Base-by-base conservation (phyloP, 441 rosid genomes). In the Erodium texanum region DNA sequence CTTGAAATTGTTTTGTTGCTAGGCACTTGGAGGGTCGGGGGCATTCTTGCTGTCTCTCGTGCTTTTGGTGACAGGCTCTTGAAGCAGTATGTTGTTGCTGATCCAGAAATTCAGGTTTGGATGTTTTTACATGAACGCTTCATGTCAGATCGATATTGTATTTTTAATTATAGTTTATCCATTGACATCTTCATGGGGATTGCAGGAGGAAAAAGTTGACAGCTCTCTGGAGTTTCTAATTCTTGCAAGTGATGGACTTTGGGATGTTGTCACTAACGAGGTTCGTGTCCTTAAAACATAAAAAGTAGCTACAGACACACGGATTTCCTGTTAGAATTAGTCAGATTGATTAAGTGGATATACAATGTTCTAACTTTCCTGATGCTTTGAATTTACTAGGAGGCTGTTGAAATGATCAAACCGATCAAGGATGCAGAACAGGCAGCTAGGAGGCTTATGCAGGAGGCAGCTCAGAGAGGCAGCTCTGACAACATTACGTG, bases 11-110 rank as follows among this genome's bases (percentile, higher is more conserved):
- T 24, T 45, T 0, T 78, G 9, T 75, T 34, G 24, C 54, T 72
- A 89, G 99, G 99, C 67, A 94, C 99, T 68, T 94, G 99, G 99
- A 86, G 99, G 77, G 99, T 92, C 50, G 99, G 96, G 68, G 99
- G 99, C 22, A 98, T 94, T 65, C 96, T 94, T 77, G 99, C 99
- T 22, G 96, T 94, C 75, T 94, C 99, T 73, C 98, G 99, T 68
- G 99, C 99, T 72, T 94, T 94, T 83, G 99, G 99, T 63, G 97
- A 92, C 79, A 82, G 89, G 75, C 88, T 89, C 70, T 78, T 94
- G 81, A 94, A 94, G 92, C 97, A 86, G 78, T 94, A 85, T 72
- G 99, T 94, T 76, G 99, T 94, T 80, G 97, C 99, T 67, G 99
- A 94, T 76, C 99, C 99, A 50, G 99, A 94, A 82, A 92, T 92